A percentile compares a stretch with the other conserved stretches of the same genome.
Evolutionary conservation across 495 filamentous ascomycete genomes (phyloP).

Genomic region (Penicillium samsonianum): DNA sequence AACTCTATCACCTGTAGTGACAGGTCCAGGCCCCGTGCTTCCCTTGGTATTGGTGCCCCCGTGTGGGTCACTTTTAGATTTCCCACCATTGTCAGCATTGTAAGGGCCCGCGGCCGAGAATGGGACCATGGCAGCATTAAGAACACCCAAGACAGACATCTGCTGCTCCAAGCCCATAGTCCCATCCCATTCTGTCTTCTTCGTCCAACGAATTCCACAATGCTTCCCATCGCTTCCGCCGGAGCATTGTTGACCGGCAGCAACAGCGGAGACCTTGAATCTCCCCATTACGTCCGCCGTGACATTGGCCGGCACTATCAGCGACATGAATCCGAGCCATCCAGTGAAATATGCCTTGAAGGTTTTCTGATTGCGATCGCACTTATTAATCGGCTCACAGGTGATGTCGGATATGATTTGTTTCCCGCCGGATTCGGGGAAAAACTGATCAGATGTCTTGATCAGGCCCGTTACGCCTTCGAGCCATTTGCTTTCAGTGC

Average conservation of each 20-base stretch:
- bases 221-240: constrained; percentile 47
- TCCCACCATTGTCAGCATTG: constrained; percentile 60
- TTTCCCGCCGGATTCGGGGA: constrained; percentile 56
- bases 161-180: constrained; percentile 52
- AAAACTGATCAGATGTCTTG: constrained; percentile 39
- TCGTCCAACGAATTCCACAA: constrained; percentile 53
- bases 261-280: constrained; percentile 47
- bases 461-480: constrained; percentile 55
- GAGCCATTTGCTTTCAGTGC: constrained; percentile 50
- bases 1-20: constrained; percentile 56
- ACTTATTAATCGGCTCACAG: constrained; percentile 63
- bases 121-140: constrained; percentile 50
- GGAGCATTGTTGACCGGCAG: constrained; percentile 63
- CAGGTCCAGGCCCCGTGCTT: constrained; percentile 27
- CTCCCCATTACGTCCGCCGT: constrained; percentile 3
- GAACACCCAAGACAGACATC: constrained; percentile 56
- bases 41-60: constrained; percentile 43
- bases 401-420: constrained; percentile 51
- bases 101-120: constrained; percentile 46
- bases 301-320: constrained; percentile 28
- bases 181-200: constrained; percentile 42
- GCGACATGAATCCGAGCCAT: constrained; percentile 63
- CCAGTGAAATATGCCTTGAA: constrained; percentile 74
- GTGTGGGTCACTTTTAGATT: constrained; percentile 55
- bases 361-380: constrained; percentile 64